A percentile compares a stretch with the other conserved stretches of the same genome.
Conservation (phyloP, 2,329 filamentous ascomycete species). For the Clathrospora elynae region DNA sequence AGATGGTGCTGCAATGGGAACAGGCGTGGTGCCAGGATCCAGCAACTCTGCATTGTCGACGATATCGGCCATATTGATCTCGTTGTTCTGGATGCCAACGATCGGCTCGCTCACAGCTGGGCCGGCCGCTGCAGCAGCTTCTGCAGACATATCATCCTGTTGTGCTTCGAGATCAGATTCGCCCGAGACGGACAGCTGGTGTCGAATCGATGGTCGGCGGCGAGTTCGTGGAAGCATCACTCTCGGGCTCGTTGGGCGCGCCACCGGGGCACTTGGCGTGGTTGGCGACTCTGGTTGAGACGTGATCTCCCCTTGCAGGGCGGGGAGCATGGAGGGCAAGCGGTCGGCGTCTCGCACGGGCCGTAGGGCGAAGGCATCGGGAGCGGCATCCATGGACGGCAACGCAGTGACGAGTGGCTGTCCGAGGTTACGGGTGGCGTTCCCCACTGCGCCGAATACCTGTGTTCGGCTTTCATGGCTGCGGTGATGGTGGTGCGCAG, state of each 20-base stretch:
- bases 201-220: conserved; percentile 82
- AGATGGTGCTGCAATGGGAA: conserved; percentile 78
- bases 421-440: conserved; percentile 54
- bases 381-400: conserved; percentile 66
- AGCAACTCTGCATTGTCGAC: conserved; percentile 81
- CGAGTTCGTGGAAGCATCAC: conserved; percentile 60
- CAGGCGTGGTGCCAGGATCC: conserved; percentile 68
- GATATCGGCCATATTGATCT: conserved; percentile 87
- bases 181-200: conserved; percentile 83
- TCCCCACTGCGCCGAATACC: conserved; percentile 34
- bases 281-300: conserved; percentile 82
- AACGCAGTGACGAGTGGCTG: conserved; percentile 72
- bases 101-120: conserved; percentile 71
- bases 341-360: conserved; percentile 85
- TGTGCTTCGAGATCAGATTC: conserved; percentile 82
- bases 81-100: conserved; percentile 75
- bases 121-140: conserved; percentile 75
- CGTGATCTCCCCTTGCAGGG: conserved; percentile 65
- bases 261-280: conserved; percentile 46
- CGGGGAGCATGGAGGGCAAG: conserved; percentile 83
- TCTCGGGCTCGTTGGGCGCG: conserved; percentile 46
- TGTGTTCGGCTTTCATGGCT: conserved; percentile 54
- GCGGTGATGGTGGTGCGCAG: conserved; percentile 57
- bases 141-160: conserved; percentile 80
- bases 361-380: conserved; percentile 74